Conservation (phyloP, 768 basidiomycete species). For the Boletus subcaerulescens region DNA sequence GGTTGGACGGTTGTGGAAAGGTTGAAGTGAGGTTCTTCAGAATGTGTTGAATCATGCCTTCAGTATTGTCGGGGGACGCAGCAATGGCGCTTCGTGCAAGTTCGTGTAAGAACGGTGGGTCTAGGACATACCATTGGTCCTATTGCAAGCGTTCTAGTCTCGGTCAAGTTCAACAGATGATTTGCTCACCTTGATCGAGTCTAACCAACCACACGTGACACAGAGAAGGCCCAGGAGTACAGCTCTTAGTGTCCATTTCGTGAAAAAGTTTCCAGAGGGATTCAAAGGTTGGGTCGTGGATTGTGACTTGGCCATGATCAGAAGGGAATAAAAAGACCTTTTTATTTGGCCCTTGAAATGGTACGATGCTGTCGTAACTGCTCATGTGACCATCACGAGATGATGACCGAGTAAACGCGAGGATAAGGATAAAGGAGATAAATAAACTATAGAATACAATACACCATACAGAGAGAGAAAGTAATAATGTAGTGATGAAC, state of each 20-base stretch:
- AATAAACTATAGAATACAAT: slow-evolving; percentile 34
- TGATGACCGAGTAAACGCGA: too few relatives aligned
- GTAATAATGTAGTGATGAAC: slow-evolving; percentile 13
- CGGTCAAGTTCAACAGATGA: background rate
- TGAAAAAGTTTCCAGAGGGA: slow-evolving; percentile 8
- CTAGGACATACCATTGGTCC: slow-evolving; percentile 87
- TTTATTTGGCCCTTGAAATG: background rate
- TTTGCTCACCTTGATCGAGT: slow-evolving; percentile 58
- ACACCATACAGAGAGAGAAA: slow-evolving; percentile 26
- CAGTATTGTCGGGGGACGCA: slow-evolving; percentile 57
- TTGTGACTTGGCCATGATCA: slow-evolving; percentile 2
- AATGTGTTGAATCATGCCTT: slow-evolving; percentile 78
- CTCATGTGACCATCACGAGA: too few relatives aligned
- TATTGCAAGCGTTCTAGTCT: slow-evolving; percentile 27
- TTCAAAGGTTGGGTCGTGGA: background rate
- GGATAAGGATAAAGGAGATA: slow-evolving; percentile 8
- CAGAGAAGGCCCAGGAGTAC: slow-evolving; percentile 27
- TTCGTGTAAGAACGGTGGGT: slow-evolving; percentile 66
- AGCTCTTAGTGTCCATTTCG: slow-evolving; percentile 34
- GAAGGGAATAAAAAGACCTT: background rate
- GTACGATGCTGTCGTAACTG: background rate
- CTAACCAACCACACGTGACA: slow-evolving; percentile 48
- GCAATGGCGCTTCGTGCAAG: slow-evolving; percentile 75
- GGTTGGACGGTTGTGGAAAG: slow-evolving; percentile 56
- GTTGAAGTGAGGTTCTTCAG: slow-evolving; percentile 72